phyloP scores from a whole-genome alignment of 371 early-diverging fungal genomes.

The Cokeromyces recurvatus region DNA sequence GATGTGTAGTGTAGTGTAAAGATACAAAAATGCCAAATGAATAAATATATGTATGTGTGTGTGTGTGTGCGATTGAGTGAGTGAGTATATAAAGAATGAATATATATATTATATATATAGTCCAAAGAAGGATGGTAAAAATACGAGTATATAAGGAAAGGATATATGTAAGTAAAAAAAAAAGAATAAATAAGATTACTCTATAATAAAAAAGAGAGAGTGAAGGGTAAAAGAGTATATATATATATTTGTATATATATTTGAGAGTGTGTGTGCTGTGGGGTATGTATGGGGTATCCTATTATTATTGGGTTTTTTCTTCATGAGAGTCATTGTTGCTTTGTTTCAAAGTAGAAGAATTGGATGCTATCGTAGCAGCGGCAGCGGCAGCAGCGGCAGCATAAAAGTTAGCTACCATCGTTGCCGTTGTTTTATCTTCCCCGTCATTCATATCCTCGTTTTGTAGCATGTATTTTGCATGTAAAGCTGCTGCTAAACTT shows the following conservation, averaged over 20 bases:
- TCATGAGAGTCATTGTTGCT: not conserved
- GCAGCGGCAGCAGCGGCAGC: conserved; percentile 12
- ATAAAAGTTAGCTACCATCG: conserved; percentile 13
- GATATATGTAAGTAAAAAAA: too few relatives aligned
- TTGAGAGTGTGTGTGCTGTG: not conserved
- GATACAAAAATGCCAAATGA: too few relatives aligned
- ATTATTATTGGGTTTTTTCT: not conserved
- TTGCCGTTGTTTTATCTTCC: conserved; percentile 3
- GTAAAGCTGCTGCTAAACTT: conserved; percentile 34
- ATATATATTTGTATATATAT: not conserved
- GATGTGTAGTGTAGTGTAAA: too few relatives aligned
- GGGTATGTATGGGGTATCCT: not conserved
- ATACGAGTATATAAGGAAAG: too few relatives aligned
- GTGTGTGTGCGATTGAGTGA: too few relatives aligned
- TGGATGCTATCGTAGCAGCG: conserved; percentile 3
- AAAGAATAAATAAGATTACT: too few relatives aligned
- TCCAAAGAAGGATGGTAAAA: too few relatives aligned
- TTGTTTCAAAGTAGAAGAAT: not conserved
- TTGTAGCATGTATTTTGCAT: conserved; percentile 25
- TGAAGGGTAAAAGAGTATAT: too few relatives aligned
- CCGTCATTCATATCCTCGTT: not conserved
- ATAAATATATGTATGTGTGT: too few relatives aligned
- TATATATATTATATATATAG: too few relatives aligned
- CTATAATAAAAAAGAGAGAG: too few relatives aligned
- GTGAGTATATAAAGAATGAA: too few relatives aligned